Conservation (phyloP, 371 early-diverging fungal genomes). For the Lichtheimia ornata region DNA sequence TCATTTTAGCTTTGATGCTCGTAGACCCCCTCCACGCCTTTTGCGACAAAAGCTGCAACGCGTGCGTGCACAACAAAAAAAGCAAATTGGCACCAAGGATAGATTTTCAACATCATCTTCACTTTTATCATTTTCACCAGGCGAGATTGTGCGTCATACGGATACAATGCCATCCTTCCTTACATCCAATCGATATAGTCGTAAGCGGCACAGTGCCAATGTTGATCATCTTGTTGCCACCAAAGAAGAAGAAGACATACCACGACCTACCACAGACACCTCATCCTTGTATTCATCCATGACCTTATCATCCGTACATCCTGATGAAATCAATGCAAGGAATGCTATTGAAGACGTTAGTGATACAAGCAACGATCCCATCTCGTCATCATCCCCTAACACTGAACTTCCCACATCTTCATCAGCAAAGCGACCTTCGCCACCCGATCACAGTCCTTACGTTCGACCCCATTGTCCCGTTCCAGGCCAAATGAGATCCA, state of each 20-base stretch:
- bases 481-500: constrained; percentile 24
- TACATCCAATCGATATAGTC: constrained; percentile 8
- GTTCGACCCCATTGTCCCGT: constrained; percentile 26
- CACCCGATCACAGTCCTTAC: constrained; percentile 18
- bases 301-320: constrained; percentile 9
- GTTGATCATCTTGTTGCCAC: not conserved
- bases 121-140: constrained; percentile 17
- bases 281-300: constrained; percentile 8
- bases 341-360: constrained; percentile 6
- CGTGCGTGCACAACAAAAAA: constrained; percentile 13
- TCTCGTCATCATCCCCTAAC: not conserved
- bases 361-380: constrained; percentile 13
- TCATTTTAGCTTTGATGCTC: constrained; percentile 28
- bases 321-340: not conserved
- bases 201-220: constrained; percentile 35
- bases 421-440: not conserved
- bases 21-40: constrained; percentile 3
- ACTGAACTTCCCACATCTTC: constrained; percentile 1
- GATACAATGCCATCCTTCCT: constrained; percentile 23
- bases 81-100: constrained; percentile 4
- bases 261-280: not conserved
- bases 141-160: constrained; percentile 25
- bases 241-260: not conserved
- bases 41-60: constrained; percentile 12
- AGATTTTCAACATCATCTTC: constrained; percentile 29